A percentile compares a stretch with the other conserved stretches of the same genome.
Conservation (phyloP, 208 protist genomes). For the Leishmania aethiopica region DNA sequence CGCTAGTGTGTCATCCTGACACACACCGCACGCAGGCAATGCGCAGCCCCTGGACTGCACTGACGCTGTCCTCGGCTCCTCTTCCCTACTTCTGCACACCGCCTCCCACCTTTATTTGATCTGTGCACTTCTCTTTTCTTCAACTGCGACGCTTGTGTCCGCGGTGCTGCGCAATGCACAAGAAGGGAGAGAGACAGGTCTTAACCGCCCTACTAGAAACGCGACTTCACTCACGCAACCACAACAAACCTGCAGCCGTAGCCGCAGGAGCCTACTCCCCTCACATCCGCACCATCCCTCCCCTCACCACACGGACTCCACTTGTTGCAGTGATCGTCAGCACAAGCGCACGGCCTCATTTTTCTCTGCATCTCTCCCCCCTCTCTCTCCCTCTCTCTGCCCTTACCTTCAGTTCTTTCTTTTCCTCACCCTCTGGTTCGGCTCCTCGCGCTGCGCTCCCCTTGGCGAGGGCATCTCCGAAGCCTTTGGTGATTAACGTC, state of each 20-base stretch:
- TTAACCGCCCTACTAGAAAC: neutral
- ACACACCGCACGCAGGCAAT: neutral
- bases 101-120: neutral
- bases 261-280: neutral
- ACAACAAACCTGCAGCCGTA: neutral
- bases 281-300: neutral
- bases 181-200: neutral
- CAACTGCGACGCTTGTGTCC: neutral
- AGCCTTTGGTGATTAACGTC: neutral
- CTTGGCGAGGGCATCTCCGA: neutral
- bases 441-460: neutral
- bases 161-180: neutral
- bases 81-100: neutral
- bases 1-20: neutral
- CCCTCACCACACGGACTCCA: neutral
- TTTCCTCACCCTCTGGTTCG: neutral
- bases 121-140: neutral
- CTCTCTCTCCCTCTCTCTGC: slow-evolving; percentile 2
- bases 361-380: neutral
- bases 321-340: neutral
- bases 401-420: neutral
- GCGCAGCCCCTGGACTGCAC: neutral
- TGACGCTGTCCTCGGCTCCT: neutral
- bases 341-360: neutral
- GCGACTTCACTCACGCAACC: neutral